Evolutionary conservation across 345 rosid genomes (phyloP).

Genomic region (Acer saccharum): DNA sequence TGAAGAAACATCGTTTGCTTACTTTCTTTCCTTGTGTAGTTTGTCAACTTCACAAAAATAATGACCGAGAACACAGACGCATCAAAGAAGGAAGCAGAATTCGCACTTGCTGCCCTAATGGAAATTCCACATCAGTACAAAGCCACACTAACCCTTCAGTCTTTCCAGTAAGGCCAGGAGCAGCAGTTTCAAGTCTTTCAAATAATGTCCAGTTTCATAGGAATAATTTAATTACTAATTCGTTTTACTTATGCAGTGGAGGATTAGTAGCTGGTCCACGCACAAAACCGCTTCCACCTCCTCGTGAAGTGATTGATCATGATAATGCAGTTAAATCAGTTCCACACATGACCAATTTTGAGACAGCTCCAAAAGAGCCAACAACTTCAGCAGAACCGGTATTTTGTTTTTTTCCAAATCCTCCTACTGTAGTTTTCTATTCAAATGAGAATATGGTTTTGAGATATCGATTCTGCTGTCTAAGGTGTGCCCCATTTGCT

Average conservation of each 20-base stretch:
- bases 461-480: slow-evolving; percentile 19
- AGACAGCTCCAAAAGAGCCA: slow-evolving; percentile 34
- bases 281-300: slow-evolving; percentile 74
- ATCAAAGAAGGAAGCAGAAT: slow-evolving; percentile 78
- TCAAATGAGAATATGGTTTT: slow-evolving; percentile 4
- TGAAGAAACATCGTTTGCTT: background rate
- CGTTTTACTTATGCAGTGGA: slow-evolving; percentile 40
- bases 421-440: slow-evolving; percentile 3
- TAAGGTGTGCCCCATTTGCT: slow-evolving; percentile 96
- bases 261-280: slow-evolving; percentile 30
- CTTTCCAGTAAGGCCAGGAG: slow-evolving; percentile 36
- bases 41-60: slow-evolving; percentile 86
- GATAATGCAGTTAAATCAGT: slow-evolving; percentile 50
- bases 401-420: slow-evolving; percentile 11
- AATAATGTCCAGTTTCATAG: slow-evolving; percentile 10
- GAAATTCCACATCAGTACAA: slow-evolving; percentile 89
- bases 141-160: slow-evolving; percentile 65
- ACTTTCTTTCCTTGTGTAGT: slow-evolving; percentile 39
- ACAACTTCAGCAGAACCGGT: slow-evolving; percentile 47
- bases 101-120: slow-evolving; percentile 97
- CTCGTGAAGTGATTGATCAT: slow-evolving; percentile 63
- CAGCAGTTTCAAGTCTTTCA: slow-evolving; percentile 18
- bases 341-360: slow-evolving; percentile 32
- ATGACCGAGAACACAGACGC: slow-evolving; percentile 68
- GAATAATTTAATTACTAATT: slow-evolving; percentile 15